Conservation (phyloP, 2,329 filamentous ascomycete genomes). For the Periconia sp. region DNA sequence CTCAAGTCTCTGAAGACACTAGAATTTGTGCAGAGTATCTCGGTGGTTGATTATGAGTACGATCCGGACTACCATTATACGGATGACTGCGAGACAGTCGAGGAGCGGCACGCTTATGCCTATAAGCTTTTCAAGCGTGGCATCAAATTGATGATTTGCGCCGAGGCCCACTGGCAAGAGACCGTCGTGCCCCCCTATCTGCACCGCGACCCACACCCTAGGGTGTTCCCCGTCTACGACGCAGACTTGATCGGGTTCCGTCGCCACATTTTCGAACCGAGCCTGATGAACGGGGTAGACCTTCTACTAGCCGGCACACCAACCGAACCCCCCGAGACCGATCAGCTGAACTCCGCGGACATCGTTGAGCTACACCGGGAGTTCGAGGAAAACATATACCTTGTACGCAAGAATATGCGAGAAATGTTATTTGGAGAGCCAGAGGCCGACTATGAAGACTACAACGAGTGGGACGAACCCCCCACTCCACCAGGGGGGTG, state of each 20-base stretch:
- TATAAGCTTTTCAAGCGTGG: constrained; percentile 26
- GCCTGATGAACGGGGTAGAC: background rate
- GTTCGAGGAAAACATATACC: constrained; percentile 12
- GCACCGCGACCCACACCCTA: constrained; percentile 27
- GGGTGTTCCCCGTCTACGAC: constrained; percentile 30
- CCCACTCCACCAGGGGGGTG: too few relatives aligned
- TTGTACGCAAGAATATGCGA: too few relatives aligned
- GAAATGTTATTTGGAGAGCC: too few relatives aligned
- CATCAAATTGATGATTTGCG: constrained; percentile 29
- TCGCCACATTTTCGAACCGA: constrained; percentile 13
- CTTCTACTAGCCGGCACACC: background rate
- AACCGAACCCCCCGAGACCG: constrained; percentile 23
- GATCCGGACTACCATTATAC: constrained; percentile 20
- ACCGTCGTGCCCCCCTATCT: constrained; percentile 37
- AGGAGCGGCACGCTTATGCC: constrained; percentile 28
- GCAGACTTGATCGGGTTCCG: constrained; percentile 49
- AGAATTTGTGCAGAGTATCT: constrained; percentile 29
- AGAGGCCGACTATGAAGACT: too few relatives aligned
- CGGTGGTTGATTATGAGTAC: constrained; percentile 9
- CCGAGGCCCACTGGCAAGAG: constrained; percentile 24
- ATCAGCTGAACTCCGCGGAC: constrained; percentile 21
- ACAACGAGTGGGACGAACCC: too few relatives aligned
- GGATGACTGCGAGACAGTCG: constrained; percentile 23
- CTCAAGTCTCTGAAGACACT: constrained; percentile 29
- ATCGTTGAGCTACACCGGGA: constrained; percentile 15